Evolutionary conservation across 768 basidiomycete species (phyloP).

Genomic region (Cystobasidium tubakii): DNA sequence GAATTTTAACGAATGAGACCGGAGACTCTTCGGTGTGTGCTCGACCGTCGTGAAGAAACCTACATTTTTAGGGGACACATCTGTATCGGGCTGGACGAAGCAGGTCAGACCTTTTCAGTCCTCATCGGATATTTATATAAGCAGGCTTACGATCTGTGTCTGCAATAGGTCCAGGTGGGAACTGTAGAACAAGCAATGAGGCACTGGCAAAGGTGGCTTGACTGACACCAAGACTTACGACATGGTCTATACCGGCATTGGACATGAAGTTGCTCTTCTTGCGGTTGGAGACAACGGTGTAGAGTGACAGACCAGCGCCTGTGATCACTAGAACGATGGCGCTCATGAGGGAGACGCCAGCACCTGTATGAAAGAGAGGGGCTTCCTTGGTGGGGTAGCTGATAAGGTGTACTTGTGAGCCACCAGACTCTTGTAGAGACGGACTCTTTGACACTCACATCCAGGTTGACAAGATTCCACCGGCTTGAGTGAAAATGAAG

Average conservation of each 20-base stretch:
- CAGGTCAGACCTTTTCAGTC: neutral
- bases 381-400: slow-evolving; percentile 11
- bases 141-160: slow-evolving; percentile 12
- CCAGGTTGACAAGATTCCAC: slow-evolving; percentile 19
- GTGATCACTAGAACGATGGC: neutral
- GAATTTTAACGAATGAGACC: too few relatives aligned
- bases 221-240: neutral
- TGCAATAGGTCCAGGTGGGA: neutral
- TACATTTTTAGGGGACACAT: neutral
- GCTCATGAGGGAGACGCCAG: neutral
- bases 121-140: too few relatives aligned
- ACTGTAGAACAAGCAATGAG: neutral
- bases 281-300: neutral
- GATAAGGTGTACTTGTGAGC: neutral
- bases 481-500: slow-evolving; percentile 10
- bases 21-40: too few relatives aligned
- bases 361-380: slow-evolving; percentile 4
- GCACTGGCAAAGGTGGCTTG: neutral
- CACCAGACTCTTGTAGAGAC: neutral
- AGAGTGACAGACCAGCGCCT: neutral
- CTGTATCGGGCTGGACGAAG: neutral
- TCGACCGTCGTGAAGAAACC: too few relatives aligned
- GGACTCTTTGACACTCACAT: neutral
- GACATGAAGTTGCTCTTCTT: neutral
- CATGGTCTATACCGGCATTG: neutral